A percentile compares a stretch with the other conserved stretches of the same genome.
These are phyloP conservation scores for Dunaliella sp. DNA, from an alignment of 139 green algal species.

Conservation along the genomic window DNA sequence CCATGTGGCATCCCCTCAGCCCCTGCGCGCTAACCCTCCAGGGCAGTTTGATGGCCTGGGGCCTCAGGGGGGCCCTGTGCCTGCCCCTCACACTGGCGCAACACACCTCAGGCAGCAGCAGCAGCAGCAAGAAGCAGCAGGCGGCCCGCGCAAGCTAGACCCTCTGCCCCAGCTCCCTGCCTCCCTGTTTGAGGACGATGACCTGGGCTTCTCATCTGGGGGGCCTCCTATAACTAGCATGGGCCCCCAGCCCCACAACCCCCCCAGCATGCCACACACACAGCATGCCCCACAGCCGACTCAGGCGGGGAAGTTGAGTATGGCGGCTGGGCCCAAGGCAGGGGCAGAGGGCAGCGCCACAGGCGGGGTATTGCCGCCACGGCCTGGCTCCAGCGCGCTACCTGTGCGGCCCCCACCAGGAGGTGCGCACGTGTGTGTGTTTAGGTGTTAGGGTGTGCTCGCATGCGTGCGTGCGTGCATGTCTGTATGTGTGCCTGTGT, in stretches of 20 bases:
- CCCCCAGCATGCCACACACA: no score
- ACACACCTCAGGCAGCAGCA: neutral
- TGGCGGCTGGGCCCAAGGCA: no score
- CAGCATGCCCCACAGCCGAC: no score
- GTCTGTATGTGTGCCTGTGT: no score
- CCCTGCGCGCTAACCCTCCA: neutral
- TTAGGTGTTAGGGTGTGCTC: no score
- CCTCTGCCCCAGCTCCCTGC: conserved; percentile 26
- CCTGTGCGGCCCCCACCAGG: neutral
- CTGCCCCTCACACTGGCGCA: neutral
- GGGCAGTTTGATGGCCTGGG: neutral
- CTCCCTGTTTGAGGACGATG: conserved; percentile 31
- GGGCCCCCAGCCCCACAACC: no score
- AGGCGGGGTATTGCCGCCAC: neutral
- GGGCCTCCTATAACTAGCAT: no score
- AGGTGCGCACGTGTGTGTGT: no score
- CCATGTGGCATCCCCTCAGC: neutral
- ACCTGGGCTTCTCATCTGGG: neutral
- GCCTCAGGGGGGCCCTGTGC: neutral
- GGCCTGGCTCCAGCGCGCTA: neutral
- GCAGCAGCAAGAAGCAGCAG: neutral
- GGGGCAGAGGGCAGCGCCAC: no score
- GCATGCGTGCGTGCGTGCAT: no score
- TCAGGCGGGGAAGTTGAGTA: no score
- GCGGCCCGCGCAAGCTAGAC: conserved; percentile 9